These are phyloP conservation scores for Colletotrichum limetticola DNA, from an alignment of 2,329 filamentous ascomycete genomes.

Conservation along the genomic window DNA sequence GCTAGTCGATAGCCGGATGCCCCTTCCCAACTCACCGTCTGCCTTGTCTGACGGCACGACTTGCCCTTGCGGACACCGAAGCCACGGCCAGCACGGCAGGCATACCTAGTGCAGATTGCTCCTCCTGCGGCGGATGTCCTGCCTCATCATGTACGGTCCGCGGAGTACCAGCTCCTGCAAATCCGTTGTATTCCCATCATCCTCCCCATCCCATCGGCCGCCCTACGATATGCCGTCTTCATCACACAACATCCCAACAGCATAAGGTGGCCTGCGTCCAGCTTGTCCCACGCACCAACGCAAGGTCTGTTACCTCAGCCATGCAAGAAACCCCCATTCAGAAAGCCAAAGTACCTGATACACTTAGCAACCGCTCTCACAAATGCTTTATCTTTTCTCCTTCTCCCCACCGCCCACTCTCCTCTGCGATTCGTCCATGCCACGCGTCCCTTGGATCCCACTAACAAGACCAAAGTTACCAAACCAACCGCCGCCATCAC, in stretches of 20 bases:
- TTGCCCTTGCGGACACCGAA: neutral
- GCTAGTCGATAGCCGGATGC: neutral
- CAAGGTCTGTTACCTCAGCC: neutral
- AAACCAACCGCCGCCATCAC: slow-evolving; percentile 1
- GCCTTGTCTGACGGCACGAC: neutral
- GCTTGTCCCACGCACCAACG: neutral
- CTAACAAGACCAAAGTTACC: neutral
- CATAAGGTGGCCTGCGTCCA: neutral
- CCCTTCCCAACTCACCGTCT: neutral
- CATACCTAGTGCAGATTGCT: neutral
- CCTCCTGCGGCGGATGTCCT: neutral
- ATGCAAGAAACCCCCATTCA: neutral
- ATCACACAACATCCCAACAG: neutral
- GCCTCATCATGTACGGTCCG: neutral
- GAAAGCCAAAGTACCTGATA: neutral
- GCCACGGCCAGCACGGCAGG: neutral
- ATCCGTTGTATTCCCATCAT: neutral
- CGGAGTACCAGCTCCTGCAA: neutral
- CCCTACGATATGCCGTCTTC: neutral
- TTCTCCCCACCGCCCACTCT: neutral
- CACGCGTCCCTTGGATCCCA: neutral
- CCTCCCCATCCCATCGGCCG: neutral
- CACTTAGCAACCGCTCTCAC: neutral
- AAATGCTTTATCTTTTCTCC: neutral
- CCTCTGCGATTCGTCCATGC: neutral